phyloP scores from a whole-genome alignment of 2,329 filamentous ascomycete genomes.

The Pseudogymnoascus sp. region DNA sequence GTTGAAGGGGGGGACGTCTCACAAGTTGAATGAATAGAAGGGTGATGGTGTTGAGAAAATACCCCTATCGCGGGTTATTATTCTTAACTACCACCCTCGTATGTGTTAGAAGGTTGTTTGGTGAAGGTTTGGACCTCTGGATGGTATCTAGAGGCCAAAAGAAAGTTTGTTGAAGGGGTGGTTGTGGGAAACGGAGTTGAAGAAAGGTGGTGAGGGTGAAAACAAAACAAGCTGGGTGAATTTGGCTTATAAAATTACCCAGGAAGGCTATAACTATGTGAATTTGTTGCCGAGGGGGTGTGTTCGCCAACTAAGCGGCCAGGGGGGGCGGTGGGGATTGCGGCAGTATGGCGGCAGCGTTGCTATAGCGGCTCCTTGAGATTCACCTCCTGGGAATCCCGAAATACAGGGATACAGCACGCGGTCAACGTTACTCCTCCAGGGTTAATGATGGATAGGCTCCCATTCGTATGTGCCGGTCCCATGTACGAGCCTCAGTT shows the following conservation, averaged over 20 bases:
- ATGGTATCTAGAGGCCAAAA: neutral
- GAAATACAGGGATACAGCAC: neutral
- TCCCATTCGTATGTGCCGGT: neutral
- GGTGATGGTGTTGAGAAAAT: neutral
- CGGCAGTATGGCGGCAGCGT: neutral
- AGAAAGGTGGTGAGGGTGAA: neutral
- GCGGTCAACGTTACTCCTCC: neutral
- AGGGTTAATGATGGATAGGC: neutral
- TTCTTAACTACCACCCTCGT: neutral
- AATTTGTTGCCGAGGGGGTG: neutral
- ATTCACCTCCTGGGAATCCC: neutral
- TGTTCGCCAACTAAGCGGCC: slow-evolving; percentile 1
- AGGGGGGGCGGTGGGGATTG: neutral
- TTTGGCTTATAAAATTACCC: neutral
- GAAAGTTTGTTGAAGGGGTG: neutral
- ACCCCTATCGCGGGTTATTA: neutral
- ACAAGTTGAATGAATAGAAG: neutral
- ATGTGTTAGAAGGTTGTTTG: neutral
- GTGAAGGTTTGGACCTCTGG: neutral
- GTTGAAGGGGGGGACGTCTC: neutral
- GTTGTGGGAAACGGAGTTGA: neutral
- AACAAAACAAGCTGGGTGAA: slow-evolving; percentile 1
- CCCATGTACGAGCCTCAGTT: neutral
- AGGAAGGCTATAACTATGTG: neutral
- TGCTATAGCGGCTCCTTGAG: neutral